phyloP scores from a whole-genome alignment of 306 rosid genomes.

The Lathyrus sativus region DNA sequence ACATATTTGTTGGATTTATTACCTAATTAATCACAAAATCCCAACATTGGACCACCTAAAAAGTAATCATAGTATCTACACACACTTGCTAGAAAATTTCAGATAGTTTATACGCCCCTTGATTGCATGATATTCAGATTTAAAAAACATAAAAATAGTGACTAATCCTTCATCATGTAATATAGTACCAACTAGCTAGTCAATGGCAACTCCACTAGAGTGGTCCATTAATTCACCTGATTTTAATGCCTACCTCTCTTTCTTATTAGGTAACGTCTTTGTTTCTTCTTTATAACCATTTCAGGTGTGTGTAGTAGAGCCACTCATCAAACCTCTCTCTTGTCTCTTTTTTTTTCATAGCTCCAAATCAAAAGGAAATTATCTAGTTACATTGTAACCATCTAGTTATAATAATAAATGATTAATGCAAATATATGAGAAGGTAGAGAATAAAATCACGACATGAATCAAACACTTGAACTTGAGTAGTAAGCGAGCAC shows the following conservation, averaged over 20 bases:
- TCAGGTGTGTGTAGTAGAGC: slow-evolving; percentile 47
- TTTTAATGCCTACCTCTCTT: slow-evolving; percentile 45
- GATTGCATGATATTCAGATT: slow-evolving; percentile 48
- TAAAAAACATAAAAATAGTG: slow-evolving; percentile 11
- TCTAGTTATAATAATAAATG: slow-evolving; percentile 5
- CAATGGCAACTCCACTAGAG: slow-evolving; percentile 48
- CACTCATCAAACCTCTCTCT: neutral
- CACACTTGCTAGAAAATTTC: slow-evolving; percentile 40
- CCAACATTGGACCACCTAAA: slow-evolving; percentile 54
- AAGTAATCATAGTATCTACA: slow-evolving; percentile 37
- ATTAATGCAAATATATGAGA: neutral
- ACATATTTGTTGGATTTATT: slow-evolving; percentile 45
- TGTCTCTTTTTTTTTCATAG: slow-evolving; percentile 10
- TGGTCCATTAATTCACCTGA: slow-evolving; percentile 74
- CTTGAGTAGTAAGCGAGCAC: too few relatives aligned
- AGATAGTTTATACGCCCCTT: slow-evolving; percentile 43
- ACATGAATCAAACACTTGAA: too few relatives aligned
- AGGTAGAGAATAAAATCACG: slow-evolving; percentile 7
- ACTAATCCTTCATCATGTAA: slow-evolving; percentile 21
- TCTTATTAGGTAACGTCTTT: slow-evolving; percentile 40
- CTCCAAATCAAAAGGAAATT: slow-evolving; percentile 30
- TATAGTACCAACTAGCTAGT: slow-evolving; percentile 45
- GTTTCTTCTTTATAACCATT: slow-evolving; percentile 45
- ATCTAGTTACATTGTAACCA: slow-evolving; percentile 1
- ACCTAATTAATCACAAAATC: slow-evolving; percentile 24